A percentile compares a stretch with the other conserved stretches of the same genome.
Conservation (phyloP, 176 grass and related monocot genomes). For the Oryza brachyantha region DNA sequence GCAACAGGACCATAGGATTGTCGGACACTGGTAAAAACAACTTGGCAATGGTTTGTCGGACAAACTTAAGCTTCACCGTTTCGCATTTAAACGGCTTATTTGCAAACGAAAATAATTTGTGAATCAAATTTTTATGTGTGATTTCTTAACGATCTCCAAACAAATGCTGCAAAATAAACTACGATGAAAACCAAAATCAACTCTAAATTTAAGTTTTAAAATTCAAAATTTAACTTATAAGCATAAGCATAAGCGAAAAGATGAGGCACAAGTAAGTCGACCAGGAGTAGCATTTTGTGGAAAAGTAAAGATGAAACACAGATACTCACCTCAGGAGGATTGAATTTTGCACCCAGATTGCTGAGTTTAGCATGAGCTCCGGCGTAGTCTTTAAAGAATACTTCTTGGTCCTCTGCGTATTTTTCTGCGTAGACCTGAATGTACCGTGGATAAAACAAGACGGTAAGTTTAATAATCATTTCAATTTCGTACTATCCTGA, state of each 20-base stretch:
- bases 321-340: constrained; percentile 62
- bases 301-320: neutral
- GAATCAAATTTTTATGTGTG: too few relatives aligned
- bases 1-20: constrained; percentile 12
- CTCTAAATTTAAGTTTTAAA: too few relatives aligned
- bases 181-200: too few relatives aligned
- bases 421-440: constrained; percentile 75
- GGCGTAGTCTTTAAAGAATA: constrained; percentile 89
- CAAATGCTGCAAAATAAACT: too few relatives aligned
- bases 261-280: too few relatives aligned
- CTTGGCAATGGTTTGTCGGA: neutral
- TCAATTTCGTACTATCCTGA: neutral
- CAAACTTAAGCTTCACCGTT: too few relatives aligned
- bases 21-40: too few relatives aligned
- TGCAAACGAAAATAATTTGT: too few relatives aligned
- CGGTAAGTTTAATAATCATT: constrained; percentile 2
- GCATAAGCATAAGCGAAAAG: too few relatives aligned
- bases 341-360: constrained; percentile 74
- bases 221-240: too few relatives aligned
- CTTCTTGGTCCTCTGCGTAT: constrained; percentile 68
- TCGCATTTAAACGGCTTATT: too few relatives aligned
- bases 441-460: constrained; percentile 13
- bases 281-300: neutral
- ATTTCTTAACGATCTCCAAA: too few relatives aligned
- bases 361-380: constrained; percentile 96